Evolutionary conservation across 306 rosid species (phyloP).

Genomic region (Cucurbita ficifolia): DNA sequence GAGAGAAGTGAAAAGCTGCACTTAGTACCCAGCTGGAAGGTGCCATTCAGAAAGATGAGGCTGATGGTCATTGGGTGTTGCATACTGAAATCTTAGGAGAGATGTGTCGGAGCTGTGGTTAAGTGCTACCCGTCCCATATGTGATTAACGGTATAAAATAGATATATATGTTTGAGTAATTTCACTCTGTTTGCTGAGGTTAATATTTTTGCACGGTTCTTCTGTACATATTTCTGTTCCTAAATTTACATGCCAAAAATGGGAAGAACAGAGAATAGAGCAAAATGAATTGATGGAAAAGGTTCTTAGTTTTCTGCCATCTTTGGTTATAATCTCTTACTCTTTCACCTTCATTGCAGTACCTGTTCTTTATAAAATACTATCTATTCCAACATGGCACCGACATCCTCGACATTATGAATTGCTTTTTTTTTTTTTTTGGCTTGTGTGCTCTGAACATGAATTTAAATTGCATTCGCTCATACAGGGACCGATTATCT

Average conservation of each 20-base stretch:
- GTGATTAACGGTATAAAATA: neutral
- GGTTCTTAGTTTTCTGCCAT: neutral
- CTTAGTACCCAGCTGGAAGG: neutral
- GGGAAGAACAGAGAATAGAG: neutral
- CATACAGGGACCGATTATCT: neutral
- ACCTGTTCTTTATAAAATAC: neutral
- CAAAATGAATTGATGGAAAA: neutral
- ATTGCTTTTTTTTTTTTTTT: neutral
- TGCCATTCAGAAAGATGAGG: constrained; percentile 8
- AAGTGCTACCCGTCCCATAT: neutral
- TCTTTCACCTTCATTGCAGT: neutral
- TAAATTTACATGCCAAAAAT: neutral
- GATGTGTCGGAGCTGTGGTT: neutral
- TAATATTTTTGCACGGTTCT: neutral
- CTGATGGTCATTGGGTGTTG: neutral
- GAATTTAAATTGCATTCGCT: neutral
- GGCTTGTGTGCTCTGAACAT: neutral
- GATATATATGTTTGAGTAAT: neutral
- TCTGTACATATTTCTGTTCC: neutral
- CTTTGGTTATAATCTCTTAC: neutral
- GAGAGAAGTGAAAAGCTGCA: neutral
- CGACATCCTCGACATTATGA: neutral
- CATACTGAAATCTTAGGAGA: neutral
- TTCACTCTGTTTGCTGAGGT: neutral
- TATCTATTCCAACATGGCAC: neutral